phyloP scores from a whole-genome alignment of 1,284 basidiomycete genomes.

The Cutaneotrichosporon cyanovorans region DNA sequence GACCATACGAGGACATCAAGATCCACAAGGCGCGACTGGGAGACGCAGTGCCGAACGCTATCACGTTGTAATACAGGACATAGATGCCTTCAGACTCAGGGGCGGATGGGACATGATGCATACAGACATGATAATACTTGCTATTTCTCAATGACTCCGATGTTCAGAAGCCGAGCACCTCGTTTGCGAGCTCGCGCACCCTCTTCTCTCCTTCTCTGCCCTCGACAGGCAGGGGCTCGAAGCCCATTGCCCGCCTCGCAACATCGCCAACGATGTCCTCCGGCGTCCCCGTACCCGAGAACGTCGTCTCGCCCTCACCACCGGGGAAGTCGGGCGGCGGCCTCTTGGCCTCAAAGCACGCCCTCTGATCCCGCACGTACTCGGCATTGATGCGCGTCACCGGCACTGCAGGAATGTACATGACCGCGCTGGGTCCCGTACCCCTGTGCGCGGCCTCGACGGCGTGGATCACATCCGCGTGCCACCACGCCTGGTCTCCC shows the following conservation, averaged over 20 bases:
- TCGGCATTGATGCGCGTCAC: constrained; percentile 58
- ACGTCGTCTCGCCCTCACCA: constrained; percentile 60
- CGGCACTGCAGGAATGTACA: constrained; percentile 73
- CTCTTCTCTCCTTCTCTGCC: constrained; percentile 16
- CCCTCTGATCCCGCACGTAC: constrained; percentile 59
- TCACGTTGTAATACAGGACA: constrained; percentile 1
- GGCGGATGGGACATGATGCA: not conserved
- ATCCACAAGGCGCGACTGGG: constrained; percentile 45
- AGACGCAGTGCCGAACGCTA: constrained; percentile 20
- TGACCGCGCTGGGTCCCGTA: constrained; percentile 58
- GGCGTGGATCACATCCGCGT: constrained; percentile 66
- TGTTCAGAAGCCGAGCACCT: constrained; percentile 11
- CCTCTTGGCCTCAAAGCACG: constrained; percentile 52
- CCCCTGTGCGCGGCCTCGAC: constrained; percentile 62
- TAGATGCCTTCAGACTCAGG: not conserved
- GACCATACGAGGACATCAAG: constrained; percentile 46
- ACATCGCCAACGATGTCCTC: constrained; percentile 48
- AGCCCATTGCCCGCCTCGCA: constrained; percentile 47
- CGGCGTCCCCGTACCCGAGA: constrained; percentile 50
- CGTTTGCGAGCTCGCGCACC: constrained; percentile 15
- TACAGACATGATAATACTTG: not conserved
- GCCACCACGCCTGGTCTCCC: constrained; percentile 76
- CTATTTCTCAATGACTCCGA: no score
- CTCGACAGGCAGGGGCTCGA: constrained; percentile 26
- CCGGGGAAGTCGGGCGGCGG: constrained; percentile 70